These are phyloP conservation scores for Aspergillus tamarii DNA, from an alignment of 2,329 filamentous ascomycete genomes.

Conservation along the genomic window DNA sequence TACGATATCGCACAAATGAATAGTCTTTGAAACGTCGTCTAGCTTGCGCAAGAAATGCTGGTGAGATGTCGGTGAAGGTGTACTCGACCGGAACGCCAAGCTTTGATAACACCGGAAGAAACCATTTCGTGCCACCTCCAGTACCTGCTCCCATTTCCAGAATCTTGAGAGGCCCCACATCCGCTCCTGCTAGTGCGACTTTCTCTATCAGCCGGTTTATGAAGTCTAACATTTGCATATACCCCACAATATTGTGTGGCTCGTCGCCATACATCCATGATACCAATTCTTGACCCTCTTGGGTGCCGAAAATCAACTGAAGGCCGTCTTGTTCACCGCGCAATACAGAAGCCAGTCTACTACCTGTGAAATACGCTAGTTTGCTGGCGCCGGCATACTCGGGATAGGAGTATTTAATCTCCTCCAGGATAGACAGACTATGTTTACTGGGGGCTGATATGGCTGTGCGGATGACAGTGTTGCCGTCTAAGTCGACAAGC, in stretches of 20 bases:
- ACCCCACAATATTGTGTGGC: conserved; percentile 39
- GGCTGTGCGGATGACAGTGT: conserved; percentile 32
- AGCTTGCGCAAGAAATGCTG: conserved; percentile 39
- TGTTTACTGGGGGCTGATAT: conserved; percentile 24
- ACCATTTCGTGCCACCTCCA: conserved; percentile 39
- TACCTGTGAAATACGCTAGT: conserved; percentile 26
- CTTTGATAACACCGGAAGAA: conserved; percentile 31
- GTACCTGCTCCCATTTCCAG: conserved; percentile 47
- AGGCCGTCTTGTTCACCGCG: conserved; percentile 42
- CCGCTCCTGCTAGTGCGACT: conserved; percentile 18
- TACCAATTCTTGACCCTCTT: conserved; percentile 40
- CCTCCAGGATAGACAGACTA: conserved; percentile 29
- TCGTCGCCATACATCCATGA: conserved; percentile 41
- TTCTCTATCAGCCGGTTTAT: conserved; percentile 23
- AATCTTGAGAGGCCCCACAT: conserved; percentile 34
- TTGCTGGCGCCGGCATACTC: conserved; percentile 31
- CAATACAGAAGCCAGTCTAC: conserved; percentile 24
- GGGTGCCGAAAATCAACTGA: conserved; percentile 44
- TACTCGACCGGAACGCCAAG: conserved; percentile 39
- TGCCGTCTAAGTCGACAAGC: conserved; percentile 33
- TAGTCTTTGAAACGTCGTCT: conserved; percentile 34
- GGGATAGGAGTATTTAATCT: conserved; percentile 31
- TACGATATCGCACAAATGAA: conserved; percentile 27
- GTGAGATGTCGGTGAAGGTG: conserved; percentile 45
- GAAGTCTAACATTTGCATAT: conserved; percentile 40